These are phyloP conservation scores for Pseudohyphozyma bogoriensis DNA, from an alignment of 768 basidiomycete species.

Conservation along the genomic window DNA sequence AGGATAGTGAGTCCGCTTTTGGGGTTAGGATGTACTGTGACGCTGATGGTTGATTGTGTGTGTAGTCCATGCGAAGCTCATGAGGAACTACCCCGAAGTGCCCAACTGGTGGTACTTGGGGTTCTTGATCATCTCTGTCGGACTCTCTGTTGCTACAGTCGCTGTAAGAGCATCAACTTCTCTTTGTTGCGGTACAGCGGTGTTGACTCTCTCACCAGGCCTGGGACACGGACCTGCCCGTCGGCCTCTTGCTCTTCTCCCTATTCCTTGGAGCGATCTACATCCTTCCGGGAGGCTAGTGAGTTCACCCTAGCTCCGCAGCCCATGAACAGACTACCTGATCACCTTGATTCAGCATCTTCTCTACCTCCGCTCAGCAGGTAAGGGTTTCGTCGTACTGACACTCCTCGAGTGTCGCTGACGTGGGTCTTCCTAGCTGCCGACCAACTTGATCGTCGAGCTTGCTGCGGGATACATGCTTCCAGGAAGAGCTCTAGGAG, in stretches of 20 bases:
- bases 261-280: conserved; percentile 65
- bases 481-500: conserved; percentile 74
- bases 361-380: conserved; percentile 64
- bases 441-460: conserved; percentile 73
- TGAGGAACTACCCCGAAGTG: conserved; percentile 86
- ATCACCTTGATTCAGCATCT: no score
- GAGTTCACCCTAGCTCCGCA: no score
- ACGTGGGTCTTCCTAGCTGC: background rate
- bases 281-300: conserved; percentile 77
- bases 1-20: no score
- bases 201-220: no score
- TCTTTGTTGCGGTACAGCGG: background rate
- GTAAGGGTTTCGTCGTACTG: conserved; percentile 49
- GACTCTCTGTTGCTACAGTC: conserved; percentile 57
- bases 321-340: no score
- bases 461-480: conserved; percentile 80
- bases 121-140: conserved; percentile 58
- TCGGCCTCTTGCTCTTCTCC: conserved; percentile 70
- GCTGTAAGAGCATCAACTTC: conserved; percentile 16
- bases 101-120: conserved; percentile 70
- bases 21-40: no score
- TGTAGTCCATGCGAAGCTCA: conserved; percentile 89
- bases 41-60: no score
- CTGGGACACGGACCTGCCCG: conserved; percentile 49
- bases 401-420: background rate